Evolutionary conservation across 2,329 filamentous ascomycete species (phyloP), one percentile per base, ranked within the genome.

Genomic region (Tolypocladium endophyticum): DNA sequence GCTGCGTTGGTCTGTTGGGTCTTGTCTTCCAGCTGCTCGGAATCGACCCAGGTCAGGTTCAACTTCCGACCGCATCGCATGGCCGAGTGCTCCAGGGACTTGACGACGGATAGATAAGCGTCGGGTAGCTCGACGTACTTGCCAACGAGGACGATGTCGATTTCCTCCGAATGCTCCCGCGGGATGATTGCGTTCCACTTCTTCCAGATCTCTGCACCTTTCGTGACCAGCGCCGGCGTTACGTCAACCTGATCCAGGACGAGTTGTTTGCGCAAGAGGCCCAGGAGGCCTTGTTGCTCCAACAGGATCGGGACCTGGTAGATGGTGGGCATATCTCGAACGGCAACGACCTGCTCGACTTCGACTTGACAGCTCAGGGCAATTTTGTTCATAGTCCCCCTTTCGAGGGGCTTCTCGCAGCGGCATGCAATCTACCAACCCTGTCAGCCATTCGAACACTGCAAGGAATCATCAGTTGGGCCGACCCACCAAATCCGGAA

Each of bases 301-400:
- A 97, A 86, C 30, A 97, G 87, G n/a, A 97, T 80, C 0, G 94
- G 94, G 3, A 97, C 93, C 65, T 96, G 92, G 75, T 99, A 99
- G 58, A 90, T 95, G 16, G 92, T 92, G 25, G 87, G 81, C 74
- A 97, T 90, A 72, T 97, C 88, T 66, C 88, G 87, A 14, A 99
- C 92, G n/a, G 85, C 89, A 63, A 97, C 79, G 52, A 97, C 91
- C 71, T 97, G 91, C 65, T 92, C 83, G 14, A 83, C 77, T 58
- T 95, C 90, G 55, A 97, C 88, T 70, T 96, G 90, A 73, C 93
- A 97, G 75, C 87, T 90, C 69, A 85, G 84, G 62, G 93, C 92
- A 63, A 99, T 91, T 78, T 99, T 97, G 63, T 88, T 81, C 56
- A 93, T 86, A 1, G 91, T 93, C 11, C 78, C 76, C 43, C 85